Evolutionary conservation across 2,329 filamentous ascomycete genomes (phyloP).

Genomic region (Penicillium corylophilum): DNA sequence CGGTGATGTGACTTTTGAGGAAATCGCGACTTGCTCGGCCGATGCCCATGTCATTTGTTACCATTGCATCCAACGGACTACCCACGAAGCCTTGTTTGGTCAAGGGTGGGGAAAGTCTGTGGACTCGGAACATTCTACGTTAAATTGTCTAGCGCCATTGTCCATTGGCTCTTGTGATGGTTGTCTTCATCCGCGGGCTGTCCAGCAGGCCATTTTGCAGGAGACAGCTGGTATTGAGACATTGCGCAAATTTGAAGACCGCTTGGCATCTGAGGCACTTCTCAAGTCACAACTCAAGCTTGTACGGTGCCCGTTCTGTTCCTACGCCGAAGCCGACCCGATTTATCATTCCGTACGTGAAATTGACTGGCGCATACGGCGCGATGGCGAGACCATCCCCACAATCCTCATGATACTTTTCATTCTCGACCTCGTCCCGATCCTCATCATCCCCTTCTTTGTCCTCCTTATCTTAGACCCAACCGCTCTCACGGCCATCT

Average conservation of each 20-base stretch:
- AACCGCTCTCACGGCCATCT: constrained; percentile 48
- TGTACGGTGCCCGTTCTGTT: constrained; percentile 84
- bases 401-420: constrained; percentile 50
- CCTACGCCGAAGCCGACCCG: constrained; percentile 85
- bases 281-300: constrained; percentile 71
- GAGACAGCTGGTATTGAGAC: constrained; percentile 70
- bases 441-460: constrained; percentile 53
- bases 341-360: constrained; percentile 60
- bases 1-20: constrained; percentile 49
- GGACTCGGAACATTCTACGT: constrained; percentile 67
- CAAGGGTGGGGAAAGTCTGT: constrained; percentile 87
- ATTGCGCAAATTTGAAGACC: constrained; percentile 72
- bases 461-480: constrained; percentile 59
- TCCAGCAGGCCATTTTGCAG: constrained; percentile 69
- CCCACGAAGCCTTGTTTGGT: constrained; percentile 86
- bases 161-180: constrained; percentile 67
- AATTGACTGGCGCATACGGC: constrained; percentile 57
- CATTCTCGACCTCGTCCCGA: constrained; percentile 45
- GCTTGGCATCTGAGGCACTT: constrained; percentile 73
- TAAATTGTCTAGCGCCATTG: constrained; percentile 79
- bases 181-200: constrained; percentile 66
- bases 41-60: constrained; percentile 53
- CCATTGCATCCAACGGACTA: constrained; percentile 75
- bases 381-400: constrained; percentile 52
- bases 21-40: constrained; percentile 47